Evolutionary conservation across 2,329 filamentous ascomycete species (phyloP).

Genomic region (Penicillium freii): DNA sequence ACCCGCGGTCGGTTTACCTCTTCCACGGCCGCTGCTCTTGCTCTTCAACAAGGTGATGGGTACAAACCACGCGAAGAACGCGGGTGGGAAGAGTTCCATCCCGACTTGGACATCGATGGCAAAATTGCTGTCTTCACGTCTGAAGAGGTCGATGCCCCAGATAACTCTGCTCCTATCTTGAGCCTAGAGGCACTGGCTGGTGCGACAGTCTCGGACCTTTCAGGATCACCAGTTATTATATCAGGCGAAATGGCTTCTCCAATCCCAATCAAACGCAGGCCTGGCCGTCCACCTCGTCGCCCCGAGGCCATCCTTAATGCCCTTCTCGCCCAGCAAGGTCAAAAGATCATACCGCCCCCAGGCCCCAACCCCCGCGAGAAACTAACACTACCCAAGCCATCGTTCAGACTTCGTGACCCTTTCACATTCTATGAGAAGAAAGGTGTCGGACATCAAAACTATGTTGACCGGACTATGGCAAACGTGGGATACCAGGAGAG

Average conservation of each 20-base stretch:
- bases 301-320: slow-evolving; percentile 60
- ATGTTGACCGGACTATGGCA: slow-evolving; percentile 94
- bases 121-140: slow-evolving; percentile 75
- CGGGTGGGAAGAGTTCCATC: slow-evolving; percentile 97
- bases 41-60: slow-evolving; percentile 86
- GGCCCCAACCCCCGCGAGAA: slow-evolving; percentile 51
- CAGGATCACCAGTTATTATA: slow-evolving; percentile 45
- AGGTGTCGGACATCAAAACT: slow-evolving; percentile 78
- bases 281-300: slow-evolving; percentile 64
- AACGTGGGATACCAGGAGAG: slow-evolving; percentile 95
- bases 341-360: slow-evolving; percentile 49
- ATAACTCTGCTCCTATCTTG: slow-evolving; percentile 49
- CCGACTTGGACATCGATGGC: slow-evolving; percentile 84
- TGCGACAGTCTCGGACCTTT: slow-evolving; percentile 27
- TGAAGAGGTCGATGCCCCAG: slow-evolving; percentile 78
- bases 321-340: slow-evolving; percentile 59
- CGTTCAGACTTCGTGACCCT: slow-evolving; percentile 48
- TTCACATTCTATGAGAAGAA: slow-evolving; percentile 68
- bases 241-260: slow-evolving; percentile 35
- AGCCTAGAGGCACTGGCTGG: slow-evolving; percentile 31
- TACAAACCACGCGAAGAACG: slow-evolving; percentile 97
- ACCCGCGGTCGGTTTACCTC: slow-evolving; percentile 72
- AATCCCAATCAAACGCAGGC: slow-evolving; percentile 56
- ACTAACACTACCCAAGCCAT: slow-evolving; percentile 50
- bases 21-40: slow-evolving; percentile 79